These are phyloP conservation scores for Wickerhamiella azymoides DNA, from an alignment of 805 yeast genomes.

Conservation along the genomic window DNA sequence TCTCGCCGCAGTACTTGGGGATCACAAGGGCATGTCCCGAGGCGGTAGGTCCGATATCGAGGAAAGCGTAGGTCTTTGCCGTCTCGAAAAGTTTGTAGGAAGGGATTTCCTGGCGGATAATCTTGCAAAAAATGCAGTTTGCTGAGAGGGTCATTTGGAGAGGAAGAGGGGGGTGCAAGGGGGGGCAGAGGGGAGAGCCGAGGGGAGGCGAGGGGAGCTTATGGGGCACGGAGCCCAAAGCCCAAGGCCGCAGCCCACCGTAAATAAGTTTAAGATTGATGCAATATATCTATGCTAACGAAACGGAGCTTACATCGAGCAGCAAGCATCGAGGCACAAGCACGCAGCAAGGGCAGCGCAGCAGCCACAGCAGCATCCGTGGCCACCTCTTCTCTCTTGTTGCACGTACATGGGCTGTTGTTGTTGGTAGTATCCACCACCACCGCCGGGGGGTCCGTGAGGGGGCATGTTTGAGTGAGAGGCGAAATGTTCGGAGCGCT, in stretches of 20 bases:
- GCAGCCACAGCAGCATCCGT: background rate
- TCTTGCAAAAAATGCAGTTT: conserved; percentile 79
- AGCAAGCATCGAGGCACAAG: background rate
- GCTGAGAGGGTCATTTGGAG: conserved; percentile 13
- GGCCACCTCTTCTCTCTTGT: background rate
- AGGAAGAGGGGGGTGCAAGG: background rate
- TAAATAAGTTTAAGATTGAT: too few species aligned
- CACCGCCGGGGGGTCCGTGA: background rate
- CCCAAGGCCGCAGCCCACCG: too few species aligned
- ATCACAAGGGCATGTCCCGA: conserved; percentile 80
- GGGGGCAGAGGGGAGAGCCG: too few species aligned
- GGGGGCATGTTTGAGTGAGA: background rate
- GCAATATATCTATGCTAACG: background rate
- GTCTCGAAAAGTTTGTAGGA: conserved; percentile 83
- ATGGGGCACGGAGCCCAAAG: too few species aligned
- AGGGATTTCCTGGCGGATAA: conserved; percentile 91
- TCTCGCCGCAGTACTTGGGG: conserved; percentile 90
- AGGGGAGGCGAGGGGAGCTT: too few species aligned
- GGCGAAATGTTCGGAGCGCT: background rate
- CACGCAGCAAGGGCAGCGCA: background rate
- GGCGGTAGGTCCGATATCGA: conserved; percentile 88
- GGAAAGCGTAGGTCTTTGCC: conserved; percentile 58
- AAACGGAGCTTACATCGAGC: background rate
- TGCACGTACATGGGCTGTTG: background rate
- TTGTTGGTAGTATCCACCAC: background rate